Conservation (phyloP, 2,329 filamentous ascomycete genomes). For the Xylariaceae sp. region DNA sequence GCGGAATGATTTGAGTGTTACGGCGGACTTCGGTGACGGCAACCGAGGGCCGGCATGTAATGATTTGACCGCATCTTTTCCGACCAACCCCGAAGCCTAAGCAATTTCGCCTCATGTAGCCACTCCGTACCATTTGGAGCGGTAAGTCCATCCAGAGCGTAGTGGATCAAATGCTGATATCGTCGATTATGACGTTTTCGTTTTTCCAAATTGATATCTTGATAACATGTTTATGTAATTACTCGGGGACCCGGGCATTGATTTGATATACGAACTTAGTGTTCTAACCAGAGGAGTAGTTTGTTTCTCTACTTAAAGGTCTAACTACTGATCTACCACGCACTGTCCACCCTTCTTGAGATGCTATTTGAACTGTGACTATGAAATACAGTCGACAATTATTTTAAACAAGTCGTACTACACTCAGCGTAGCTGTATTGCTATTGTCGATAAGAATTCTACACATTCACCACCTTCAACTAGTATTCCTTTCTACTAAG, state of each 20-base stretch:
- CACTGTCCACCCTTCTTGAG: neutral
- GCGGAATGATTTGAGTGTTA: neutral
- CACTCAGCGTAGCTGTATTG: neutral
- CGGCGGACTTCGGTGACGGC: slow-evolving; percentile 17
- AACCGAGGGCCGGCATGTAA: slow-evolving; percentile 15
- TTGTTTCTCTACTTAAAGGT: neutral
- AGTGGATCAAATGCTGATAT: slow-evolving; percentile 1
- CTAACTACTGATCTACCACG: neutral
- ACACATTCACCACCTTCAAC: neutral
- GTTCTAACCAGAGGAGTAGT: neutral
- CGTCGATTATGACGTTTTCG: slow-evolving; percentile 10
- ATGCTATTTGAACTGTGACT: too few species aligned
- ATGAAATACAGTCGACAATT: neutral
- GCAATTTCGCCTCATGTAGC: slow-evolving; percentile 11
- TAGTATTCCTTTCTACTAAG: neutral
- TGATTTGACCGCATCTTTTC: neutral
- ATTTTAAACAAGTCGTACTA: neutral
- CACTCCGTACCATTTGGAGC: neutral
- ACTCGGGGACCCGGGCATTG: neutral
- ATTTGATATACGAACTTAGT: neutral
- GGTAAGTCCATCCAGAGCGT: neutral
- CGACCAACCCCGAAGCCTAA: slow-evolving; percentile 14
- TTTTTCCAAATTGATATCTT: neutral
- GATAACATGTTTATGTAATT: slow-evolving; percentile 6
- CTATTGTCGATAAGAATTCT: neutral